These are phyloP conservation scores for Protomyces arabidopsidicola DNA, from an alignment of 1,139 yeast species.

Conservation along the genomic window DNA sequence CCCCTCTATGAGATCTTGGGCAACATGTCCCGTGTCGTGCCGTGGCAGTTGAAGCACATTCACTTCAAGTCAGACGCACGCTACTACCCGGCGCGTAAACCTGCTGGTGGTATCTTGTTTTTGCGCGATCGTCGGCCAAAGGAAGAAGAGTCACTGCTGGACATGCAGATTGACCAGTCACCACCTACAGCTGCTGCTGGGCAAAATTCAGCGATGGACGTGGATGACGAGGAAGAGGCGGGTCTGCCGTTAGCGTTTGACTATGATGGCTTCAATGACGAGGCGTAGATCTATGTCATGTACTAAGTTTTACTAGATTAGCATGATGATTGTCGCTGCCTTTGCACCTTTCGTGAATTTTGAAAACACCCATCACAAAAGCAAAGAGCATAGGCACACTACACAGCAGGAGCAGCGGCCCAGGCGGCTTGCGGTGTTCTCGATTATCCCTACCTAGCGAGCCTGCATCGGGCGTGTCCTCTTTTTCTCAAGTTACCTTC, in stretches of 20 bases:
- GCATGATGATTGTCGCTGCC: too few relatives aligned
- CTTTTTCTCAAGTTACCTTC: too few relatives aligned
- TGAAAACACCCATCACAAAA: too few relatives aligned
- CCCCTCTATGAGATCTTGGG: constrained; percentile 44
- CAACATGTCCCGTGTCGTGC: constrained; percentile 83
- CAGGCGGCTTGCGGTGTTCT: too few relatives aligned
- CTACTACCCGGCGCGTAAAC: constrained; percentile 73
- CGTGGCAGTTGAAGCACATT: constrained; percentile 80
- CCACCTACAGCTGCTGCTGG: neutral
- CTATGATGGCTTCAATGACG: neutral
- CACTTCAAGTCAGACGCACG: constrained; percentile 72
- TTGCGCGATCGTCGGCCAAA: constrained; percentile 66
- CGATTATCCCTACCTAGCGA: too few relatives aligned
- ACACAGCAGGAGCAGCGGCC: too few relatives aligned
- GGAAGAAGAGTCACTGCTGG: constrained; percentile 63
- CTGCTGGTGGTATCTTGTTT: constrained; percentile 61
- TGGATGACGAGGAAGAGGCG: constrained; percentile 6
- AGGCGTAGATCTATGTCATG: neutral
- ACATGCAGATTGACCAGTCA: constrained; percentile 35
- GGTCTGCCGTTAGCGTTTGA: neutral
- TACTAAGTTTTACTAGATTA: constrained; percentile 34
- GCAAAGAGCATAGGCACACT: too few relatives aligned
- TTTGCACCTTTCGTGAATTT: too few relatives aligned
- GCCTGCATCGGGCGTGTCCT: too few relatives aligned
- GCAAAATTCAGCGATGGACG: constrained; percentile 37